Percentiles rank a stretch among this genome's conserved stretches.
Conservation (phyloP, 208 protist species). For the Borovskyia barvae region DNA sequence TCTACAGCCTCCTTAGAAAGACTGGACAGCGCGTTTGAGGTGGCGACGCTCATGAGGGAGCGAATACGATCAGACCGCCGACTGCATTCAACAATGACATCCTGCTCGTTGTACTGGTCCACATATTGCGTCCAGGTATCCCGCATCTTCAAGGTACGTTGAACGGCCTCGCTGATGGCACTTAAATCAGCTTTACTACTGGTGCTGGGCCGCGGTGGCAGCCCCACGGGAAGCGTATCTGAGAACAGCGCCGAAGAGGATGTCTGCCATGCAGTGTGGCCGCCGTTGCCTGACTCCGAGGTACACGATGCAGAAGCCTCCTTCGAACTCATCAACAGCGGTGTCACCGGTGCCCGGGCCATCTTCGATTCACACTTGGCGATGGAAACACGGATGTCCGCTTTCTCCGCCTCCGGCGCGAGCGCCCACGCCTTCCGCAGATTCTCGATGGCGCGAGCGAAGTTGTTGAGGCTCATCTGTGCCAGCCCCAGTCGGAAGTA, state of each 20-base stretch:
- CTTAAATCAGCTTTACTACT: no score
- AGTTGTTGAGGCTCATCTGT: constrained; percentile 35
- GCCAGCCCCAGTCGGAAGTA: constrained; percentile 59
- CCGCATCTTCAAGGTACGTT: not conserved
- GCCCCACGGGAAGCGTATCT: no score
- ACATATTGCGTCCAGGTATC: constrained; percentile 12
- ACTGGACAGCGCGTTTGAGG: constrained; percentile 27
- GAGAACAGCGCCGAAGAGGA: no score
- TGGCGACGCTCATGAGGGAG: constrained; percentile 41
- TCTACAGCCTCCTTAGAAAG: constrained; percentile 34
- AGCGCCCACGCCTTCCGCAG: constrained; percentile 32
- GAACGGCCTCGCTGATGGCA: no score
- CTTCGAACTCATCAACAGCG: constrained; percentile 22
- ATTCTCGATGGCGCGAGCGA: constrained; percentile 32
- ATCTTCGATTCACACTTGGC: constrained; percentile 71
- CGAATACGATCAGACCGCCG: constrained; percentile 29
- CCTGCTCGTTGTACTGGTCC: constrained; percentile 10
- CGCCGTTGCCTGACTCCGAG: not conserved
- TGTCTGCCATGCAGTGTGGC: not conserved
- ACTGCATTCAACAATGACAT: constrained; percentile 38
- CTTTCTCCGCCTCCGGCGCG: constrained; percentile 32
- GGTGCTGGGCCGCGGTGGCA: no score
- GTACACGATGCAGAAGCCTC: not conserved
- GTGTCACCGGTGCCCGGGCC: constrained; percentile 35
- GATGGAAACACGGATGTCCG: constrained; percentile 31